phyloP scores from a whole-genome alignment of 2,329 filamentous ascomycete species.

The Scedosporium apiospermum region DNA sequence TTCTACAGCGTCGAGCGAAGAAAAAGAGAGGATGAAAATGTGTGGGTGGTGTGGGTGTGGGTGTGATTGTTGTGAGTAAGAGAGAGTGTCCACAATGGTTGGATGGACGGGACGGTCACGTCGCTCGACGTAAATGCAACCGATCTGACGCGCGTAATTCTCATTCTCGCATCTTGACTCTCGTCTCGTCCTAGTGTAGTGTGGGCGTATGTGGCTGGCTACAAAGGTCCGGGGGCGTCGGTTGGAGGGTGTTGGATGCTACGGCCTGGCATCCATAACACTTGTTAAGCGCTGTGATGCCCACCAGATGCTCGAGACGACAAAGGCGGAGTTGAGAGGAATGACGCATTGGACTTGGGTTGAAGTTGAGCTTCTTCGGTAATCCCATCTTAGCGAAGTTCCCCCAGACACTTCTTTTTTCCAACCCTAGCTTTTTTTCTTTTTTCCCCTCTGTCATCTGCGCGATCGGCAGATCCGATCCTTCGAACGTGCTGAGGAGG shows the following conservation, averaged over 20 bases:
- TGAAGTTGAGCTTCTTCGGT: too few species aligned
- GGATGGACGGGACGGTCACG: background rate
- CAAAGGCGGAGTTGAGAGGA: too few species aligned
- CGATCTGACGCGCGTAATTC: background rate
- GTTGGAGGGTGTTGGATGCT: too few species aligned
- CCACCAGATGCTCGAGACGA: too few species aligned
- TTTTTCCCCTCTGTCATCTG: background rate
- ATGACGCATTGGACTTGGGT: too few species aligned
- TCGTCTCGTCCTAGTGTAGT: background rate
- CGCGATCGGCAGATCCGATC: background rate
- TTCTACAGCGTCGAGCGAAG: background rate
- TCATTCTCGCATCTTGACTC: background rate
- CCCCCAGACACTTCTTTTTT: background rate
- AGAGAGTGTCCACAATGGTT: too few species aligned
- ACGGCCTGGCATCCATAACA: too few species aligned
- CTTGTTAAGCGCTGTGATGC: too few species aligned
- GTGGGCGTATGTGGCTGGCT: background rate
- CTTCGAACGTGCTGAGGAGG: background rate
- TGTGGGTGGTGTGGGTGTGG: background rate
- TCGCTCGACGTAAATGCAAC: background rate
- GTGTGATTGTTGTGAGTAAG: too few species aligned
- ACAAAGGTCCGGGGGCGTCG: background rate
- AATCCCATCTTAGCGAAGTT: too few species aligned
- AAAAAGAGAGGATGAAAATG: background rate
- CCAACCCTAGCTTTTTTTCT: background rate